phyloP scores from a whole-genome alignment of 2,329 filamentous ascomycete species.

The Tolypocladium ovalisporum region DNA sequence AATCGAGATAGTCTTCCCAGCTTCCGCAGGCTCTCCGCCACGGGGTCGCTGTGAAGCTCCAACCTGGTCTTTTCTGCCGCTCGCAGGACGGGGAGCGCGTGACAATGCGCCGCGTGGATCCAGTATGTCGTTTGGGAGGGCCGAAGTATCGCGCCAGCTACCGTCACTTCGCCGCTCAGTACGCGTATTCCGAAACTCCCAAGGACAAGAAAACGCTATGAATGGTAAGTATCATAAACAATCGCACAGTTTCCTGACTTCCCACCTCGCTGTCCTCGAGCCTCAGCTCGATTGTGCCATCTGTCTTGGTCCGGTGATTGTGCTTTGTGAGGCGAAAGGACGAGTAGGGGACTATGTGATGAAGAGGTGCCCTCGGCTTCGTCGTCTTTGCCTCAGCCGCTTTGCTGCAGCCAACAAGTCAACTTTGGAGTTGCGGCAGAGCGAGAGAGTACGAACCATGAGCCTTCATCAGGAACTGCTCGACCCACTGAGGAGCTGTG shows the following conservation, averaged over 20 bases:
- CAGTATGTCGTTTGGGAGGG: constrained; percentile 35
- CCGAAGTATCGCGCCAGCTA: constrained; percentile 54
- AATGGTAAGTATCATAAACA: constrained; percentile 7
- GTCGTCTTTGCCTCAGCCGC: neutral
- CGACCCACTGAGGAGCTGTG: neutral
- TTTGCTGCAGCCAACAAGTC: neutral
- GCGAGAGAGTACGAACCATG: neutral
- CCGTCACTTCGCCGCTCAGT: constrained; percentile 46
- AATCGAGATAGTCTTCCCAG: constrained; percentile 53
- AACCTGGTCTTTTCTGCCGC: constrained; percentile 38
- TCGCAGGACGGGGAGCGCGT: constrained; percentile 58
- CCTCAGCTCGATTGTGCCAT: constrained; percentile 29
- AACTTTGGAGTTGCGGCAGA: neutral
- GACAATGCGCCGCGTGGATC: constrained; percentile 56
- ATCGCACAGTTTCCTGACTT: neutral
- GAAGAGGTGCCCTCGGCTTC: neutral
- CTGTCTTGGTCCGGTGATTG: constrained; percentile 27
- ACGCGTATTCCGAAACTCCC: constrained; percentile 60
- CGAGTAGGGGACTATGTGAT: constrained; percentile 23
- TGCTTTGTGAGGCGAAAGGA: constrained; percentile 34
- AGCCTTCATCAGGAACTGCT: neutral
- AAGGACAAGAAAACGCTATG: constrained; percentile 48
- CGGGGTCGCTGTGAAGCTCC: constrained; percentile 45
- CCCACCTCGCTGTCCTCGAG: constrained; percentile 39
- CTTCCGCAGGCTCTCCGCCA: constrained; percentile 34